Percentiles rank a stretch among this genome's conserved stretches.
phyloP scores from a whole-genome alignment of 1,284 basidiomycete species.

The Leccinum subspadiceum region DNA sequence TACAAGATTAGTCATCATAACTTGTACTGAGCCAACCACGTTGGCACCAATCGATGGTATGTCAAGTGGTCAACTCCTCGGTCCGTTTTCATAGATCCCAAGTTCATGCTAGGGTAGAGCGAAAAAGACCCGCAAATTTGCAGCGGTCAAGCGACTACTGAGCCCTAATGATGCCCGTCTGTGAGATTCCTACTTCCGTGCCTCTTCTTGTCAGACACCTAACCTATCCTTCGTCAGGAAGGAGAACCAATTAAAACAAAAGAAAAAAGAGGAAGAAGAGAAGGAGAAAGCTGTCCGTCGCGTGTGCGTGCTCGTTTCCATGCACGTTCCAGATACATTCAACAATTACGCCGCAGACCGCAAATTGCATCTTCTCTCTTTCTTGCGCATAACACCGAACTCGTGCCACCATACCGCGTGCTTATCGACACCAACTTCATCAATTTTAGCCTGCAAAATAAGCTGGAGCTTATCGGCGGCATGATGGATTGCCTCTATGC shows the following conservation, averaged over 20 bases:
- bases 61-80: background rate
- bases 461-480: slow-evolving; percentile 91
- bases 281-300: slow-evolving; percentile 71
- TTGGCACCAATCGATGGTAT: slow-evolving; percentile 15
- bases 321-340: background rate
- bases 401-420: slow-evolving; percentile 96
- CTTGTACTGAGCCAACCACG: background rate
- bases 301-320: slow-evolving; percentile 49
- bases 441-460: slow-evolving; percentile 98
- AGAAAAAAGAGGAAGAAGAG: slow-evolving; percentile 72
- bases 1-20: background rate
- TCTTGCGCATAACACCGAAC: slow-evolving; percentile 92
- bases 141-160: slow-evolving; percentile 91
- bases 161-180: slow-evolving; percentile 93
- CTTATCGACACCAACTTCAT: slow-evolving; percentile 99
- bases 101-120: slow-evolving; percentile 71
- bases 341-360: slow-evolving; percentile 46
- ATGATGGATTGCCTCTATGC: slow-evolving; percentile 99
- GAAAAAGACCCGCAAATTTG: slow-evolving; percentile 95
- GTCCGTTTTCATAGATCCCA: background rate
- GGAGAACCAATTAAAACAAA: slow-evolving; percentile 78
- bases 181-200: slow-evolving; percentile 49
- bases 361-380: slow-evolving; percentile 90
- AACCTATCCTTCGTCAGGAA: slow-evolving; percentile 46
- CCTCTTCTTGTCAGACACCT: background rate